Evolutionary conservation across 257 asterid species (phyloP).

Genomic region (Nicotiana obtusifolia): DNA sequence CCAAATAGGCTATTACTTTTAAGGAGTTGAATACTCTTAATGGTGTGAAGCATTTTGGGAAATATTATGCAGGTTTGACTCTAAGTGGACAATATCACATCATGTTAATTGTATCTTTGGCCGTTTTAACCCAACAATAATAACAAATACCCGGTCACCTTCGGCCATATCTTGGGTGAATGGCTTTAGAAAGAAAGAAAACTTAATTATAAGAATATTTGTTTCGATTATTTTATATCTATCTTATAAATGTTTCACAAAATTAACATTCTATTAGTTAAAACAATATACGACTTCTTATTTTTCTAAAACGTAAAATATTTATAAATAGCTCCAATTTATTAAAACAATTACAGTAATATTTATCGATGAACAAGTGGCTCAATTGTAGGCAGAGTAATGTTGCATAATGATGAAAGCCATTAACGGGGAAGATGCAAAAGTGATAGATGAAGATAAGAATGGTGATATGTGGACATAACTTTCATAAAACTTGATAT

Average conservation of each 20-base stretch:
- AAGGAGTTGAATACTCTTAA: too few relatives aligned
- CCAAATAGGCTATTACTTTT: too few relatives aligned
- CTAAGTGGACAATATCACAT: too few relatives aligned
- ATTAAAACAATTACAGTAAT: not conserved
- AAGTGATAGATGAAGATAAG: constrained; percentile 1
- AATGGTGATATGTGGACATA: constrained; percentile 48
- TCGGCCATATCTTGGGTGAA: too few relatives aligned
- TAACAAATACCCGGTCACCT: too few relatives aligned
- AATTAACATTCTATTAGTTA: not conserved
- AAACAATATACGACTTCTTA: not conserved
- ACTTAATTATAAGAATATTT: too few relatives aligned
- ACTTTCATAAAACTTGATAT: constrained; percentile 49
- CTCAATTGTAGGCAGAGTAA: constrained; percentile 24
- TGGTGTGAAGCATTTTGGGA: too few relatives aligned
- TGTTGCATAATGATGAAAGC: constrained; percentile 46
- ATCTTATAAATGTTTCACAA: not conserved
- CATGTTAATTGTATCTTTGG: too few relatives aligned
- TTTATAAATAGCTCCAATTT: not conserved
- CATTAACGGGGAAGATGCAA: constrained; percentile 21
- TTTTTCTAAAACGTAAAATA: not conserved
- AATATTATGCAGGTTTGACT: too few relatives aligned
- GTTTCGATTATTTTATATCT: not conserved
- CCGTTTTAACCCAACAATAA: too few relatives aligned
- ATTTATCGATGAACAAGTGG: constrained; percentile 7
- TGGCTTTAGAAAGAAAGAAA: too few relatives aligned